Base-by-base conservation (phyloP, 441 rosid genomes). In the Mallotus japonicus region DNA sequence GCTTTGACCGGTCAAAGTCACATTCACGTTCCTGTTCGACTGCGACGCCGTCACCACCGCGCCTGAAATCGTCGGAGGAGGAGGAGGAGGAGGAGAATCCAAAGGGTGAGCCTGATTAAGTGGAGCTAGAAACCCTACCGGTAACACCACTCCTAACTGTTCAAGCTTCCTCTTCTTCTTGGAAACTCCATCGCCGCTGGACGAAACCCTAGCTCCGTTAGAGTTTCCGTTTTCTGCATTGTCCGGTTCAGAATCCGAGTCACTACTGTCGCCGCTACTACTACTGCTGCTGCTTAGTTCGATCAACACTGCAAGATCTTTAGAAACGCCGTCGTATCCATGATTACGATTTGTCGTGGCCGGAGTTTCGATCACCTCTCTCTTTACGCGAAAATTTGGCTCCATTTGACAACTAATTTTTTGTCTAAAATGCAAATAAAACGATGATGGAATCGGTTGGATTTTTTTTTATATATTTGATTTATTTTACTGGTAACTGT, bases 91-190 rank as follows among this genome's bases (percentile, higher is more conserved):
- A 49, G 81, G 37, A 12, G 49, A 49, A 9, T 32, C 50, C 19
- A 32, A 3, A 61, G 69, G 5, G 66, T 47, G 28, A 1, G 71
- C 37, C 5, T 57, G 54, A 19, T 75, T 61, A 34, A 76, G 79
- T 15, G 83, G 84, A 22, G 78, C 79, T 40, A 87, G 72, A 64
- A 83, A 85, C 47, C 89, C 89, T 46, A 78, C 72, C 14, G 87
- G 84, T 22, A 85, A 16, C 34, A 70, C 58, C 40, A 79, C 78
- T 3, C 81, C 89, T 8, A 74, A 65, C 3, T 65, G 81, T n/a
- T 79, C 78, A 60, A 78, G 22, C 63, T 74, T 86, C 83, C 79
- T 77, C 76, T 71, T 86, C 59, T 73, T 67, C 66, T 58, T 70
- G 56, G 82, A 70, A 19, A 74, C 73, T 37, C 66, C 74, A 5